phyloP scores from a whole-genome alignment of 148 eudicot genomes.

The Euryodendron excelsum region DNA sequence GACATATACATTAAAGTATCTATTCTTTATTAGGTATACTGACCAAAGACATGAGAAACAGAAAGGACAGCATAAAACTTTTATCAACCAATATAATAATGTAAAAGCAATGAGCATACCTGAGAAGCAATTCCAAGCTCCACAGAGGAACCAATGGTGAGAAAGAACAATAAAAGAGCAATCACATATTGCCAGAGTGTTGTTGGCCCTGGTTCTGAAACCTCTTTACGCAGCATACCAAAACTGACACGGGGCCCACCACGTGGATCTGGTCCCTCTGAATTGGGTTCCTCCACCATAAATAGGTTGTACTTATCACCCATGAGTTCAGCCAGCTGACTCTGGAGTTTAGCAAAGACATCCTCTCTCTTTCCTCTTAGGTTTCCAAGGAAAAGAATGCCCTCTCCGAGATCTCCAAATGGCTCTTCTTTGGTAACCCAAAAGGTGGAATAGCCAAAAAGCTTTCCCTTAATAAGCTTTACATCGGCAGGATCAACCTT shows the following conservation, averaged over 20 bases:
- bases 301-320: constrained; percentile 91
- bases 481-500: constrained; percentile 94
- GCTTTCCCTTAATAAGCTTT: constrained; percentile 77
- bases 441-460: constrained; percentile 95
- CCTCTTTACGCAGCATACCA: constrained; percentile 95
- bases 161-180: constrained; percentile 80
- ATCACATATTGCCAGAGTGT: constrained; percentile 97
- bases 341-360: constrained; percentile 84
- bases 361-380: constrained; percentile 82
- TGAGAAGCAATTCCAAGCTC: constrained; percentile 99
- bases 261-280: constrained; percentile 92
- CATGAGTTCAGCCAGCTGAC: constrained; percentile 73
- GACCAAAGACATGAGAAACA: constrained; percentile 4
- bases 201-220: constrained; percentile 90
- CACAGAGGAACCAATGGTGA: constrained; percentile 94
- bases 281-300: constrained; percentile 98
- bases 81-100: not conserved
- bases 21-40: no score
- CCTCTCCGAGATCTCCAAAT: constrained; percentile 96
- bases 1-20: not conserved
- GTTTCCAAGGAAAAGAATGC: constrained; percentile 93
- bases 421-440: constrained; percentile 99
- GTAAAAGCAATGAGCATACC: constrained; percentile 36
- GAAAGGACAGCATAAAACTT: constrained; percentile 1
- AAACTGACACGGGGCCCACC: constrained; percentile 99